Conservation (phyloP, 345 rosid species). For the Citrus cavaleriei region DNA sequence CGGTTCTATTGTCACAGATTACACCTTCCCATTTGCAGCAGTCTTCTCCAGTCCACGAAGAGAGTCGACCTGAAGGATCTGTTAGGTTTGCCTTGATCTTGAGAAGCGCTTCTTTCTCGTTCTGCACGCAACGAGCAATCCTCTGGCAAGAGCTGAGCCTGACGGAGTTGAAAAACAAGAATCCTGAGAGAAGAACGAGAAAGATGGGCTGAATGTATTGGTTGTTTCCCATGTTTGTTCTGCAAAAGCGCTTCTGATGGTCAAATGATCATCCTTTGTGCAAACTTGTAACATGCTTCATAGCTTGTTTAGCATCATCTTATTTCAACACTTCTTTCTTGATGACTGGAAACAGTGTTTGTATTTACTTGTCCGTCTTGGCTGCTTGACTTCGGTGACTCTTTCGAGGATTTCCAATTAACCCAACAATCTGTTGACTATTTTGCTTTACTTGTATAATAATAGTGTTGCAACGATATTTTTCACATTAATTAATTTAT, state of each 20-base stretch:
- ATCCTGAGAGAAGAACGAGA: neutral
- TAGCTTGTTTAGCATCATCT: neutral
- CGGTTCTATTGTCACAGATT: constrained; percentile 23
- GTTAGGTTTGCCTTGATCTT: constrained; percentile 30
- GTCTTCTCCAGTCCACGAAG: constrained; percentile 44
- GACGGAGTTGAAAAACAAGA: neutral
- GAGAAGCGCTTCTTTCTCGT: constrained; percentile 40
- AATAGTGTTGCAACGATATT: too few relatives aligned
- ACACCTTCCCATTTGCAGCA: constrained; percentile 48
- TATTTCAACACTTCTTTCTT: neutral
- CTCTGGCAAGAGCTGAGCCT: neutral
- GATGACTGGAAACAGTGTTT: neutral
- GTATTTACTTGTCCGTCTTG: too few relatives aligned
- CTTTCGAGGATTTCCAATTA: too few relatives aligned
- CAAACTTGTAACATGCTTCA: neutral
- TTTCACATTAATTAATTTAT: too few relatives aligned
- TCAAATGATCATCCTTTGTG: neutral
- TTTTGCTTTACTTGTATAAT: too few relatives aligned
- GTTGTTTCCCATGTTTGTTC: neutral
- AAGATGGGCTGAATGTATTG: neutral
- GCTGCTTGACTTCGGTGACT: too few relatives aligned
- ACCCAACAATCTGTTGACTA: too few relatives aligned
- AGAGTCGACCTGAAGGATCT: constrained; percentile 34
- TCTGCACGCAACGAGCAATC: neutral
- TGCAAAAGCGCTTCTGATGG: neutral